Base-by-base conservation (phyloP, 192 early-diverging fungal species). In the Podila epicladia region DNA sequence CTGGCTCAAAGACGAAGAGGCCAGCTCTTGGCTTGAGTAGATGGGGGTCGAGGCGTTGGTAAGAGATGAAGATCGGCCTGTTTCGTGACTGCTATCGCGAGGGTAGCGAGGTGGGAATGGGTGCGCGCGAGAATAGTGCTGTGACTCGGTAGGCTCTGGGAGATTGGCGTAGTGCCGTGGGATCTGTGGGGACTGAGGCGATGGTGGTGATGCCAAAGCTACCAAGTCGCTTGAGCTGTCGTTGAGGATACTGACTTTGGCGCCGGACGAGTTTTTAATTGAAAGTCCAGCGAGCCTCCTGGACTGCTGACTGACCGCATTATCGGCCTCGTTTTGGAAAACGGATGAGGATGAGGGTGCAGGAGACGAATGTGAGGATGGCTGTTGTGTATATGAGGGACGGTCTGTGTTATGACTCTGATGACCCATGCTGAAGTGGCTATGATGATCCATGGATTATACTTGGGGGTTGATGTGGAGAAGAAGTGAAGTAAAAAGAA, bases 231-330 rank as follows among this genome's bases (percentile, higher is more conserved):
- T n/a, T 4, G 53, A 35, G 17, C 55, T 73, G 26, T 83, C 82
- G 64, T 90, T 90, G 22, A 90, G 70, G 26, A 90, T 72, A 58
- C 86, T 90, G 61, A 90, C 83, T 61, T 85, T 79, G 26, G 85
- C 50, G 35, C 88, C 88, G 11, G 85, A 84, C 41, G 87, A 76
- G 67, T 88, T 85, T 15, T 80, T 87, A 60, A 88, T 86, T 38
- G 84, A 87, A 26, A 90, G 69, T 7, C 77, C 77, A 15, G 77
- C 77, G 8, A 80, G 51, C 20, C 77, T 64, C 31, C 69, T 73
- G 31, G 77, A 80, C 57, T 80, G 77, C 37, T 80, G 77, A 8
- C 59, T 59, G 7, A 80, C 29, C 11, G 62, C 62, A 13, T 62
- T 28, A 58, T 73, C 77, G 29, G 66, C 62, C 22, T 80, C 77